A percentile compares a stretch with the other conserved stretches of the same genome.
Evolutionary conservation across 768 basidiomycete genomes (phyloP).

Genomic region (Lyophyllum shimeji): DNA sequence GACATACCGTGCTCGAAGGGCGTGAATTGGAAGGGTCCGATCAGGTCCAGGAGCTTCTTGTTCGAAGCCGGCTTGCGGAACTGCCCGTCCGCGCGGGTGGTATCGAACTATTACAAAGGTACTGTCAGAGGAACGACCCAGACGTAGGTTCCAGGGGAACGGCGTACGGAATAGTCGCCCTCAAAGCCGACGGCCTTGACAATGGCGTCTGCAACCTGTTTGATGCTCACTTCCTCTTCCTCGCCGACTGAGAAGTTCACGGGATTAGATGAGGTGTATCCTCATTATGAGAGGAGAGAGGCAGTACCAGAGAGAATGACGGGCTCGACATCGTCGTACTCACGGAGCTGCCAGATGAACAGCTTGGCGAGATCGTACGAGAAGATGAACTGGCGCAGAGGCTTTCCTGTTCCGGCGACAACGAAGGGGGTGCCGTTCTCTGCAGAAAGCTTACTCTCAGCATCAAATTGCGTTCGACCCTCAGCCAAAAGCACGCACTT

Average conservation of each 20-base stretch:
- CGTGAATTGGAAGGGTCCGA: constrained; percentile 86
- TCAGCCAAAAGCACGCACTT: constrained; percentile 48
- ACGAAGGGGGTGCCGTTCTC: constrained; percentile 84
- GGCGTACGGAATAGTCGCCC: constrained; percentile 67
- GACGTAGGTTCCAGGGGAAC: too few species aligned
- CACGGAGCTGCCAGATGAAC: constrained; percentile 89
- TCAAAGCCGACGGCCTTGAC: constrained; percentile 80
- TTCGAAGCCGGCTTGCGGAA: constrained; percentile 97
- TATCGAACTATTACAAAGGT: constrained; percentile 66
- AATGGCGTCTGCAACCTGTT: constrained; percentile 86
- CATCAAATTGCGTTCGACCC: background rate
- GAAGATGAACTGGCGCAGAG: constrained; percentile 96
- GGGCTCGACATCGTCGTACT: constrained; percentile 92
- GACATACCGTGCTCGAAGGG: constrained; percentile 79
- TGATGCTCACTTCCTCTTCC: constrained; percentile 93
- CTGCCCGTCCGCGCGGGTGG: constrained; percentile 84
- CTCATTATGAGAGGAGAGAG: background rate
- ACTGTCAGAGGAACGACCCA: background rate
- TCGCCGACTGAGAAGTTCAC: constrained; percentile 67
- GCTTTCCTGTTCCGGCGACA: constrained; percentile 88
- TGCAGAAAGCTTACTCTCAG: constrained; percentile 22
- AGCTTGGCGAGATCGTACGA: constrained; percentile 94
- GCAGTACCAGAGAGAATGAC: constrained; percentile 81
- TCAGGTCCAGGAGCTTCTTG: constrained; percentile 73
- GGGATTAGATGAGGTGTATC: background rate